phyloP scores from a whole-genome alignment of 805 yeast species.

The Soucietia sequanensis region DNA sequence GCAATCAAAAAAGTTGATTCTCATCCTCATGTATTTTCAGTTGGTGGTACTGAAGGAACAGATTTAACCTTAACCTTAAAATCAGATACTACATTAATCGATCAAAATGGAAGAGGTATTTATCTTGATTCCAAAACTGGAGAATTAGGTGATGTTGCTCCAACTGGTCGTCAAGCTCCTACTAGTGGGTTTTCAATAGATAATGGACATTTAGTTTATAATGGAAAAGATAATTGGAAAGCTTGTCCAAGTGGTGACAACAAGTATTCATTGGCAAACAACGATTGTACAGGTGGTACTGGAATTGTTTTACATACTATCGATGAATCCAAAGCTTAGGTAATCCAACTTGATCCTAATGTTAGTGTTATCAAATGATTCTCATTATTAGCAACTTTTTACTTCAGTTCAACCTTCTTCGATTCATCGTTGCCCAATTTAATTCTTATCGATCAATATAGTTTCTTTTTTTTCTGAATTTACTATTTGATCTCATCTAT shows the following conservation, averaged over 20 bases:
- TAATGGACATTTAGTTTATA: slow-evolving; percentile 34
- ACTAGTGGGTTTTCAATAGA: slow-evolving; percentile 39
- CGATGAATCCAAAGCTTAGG: too few species aligned
- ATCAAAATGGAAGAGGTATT: slow-evolving; percentile 29
- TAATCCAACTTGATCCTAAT: too few species aligned
- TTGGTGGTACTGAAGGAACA: slow-evolving; percentile 31
- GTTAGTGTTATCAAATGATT: too few species aligned
- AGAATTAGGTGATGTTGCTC: slow-evolving; percentile 31
- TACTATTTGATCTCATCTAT: too few species aligned
- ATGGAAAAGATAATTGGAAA: slow-evolving; percentile 33
- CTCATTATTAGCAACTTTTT: too few species aligned
- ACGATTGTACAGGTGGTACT: slow-evolving; percentile 28
- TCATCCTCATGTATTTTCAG: slow-evolving; percentile 33
- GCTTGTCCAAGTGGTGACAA: slow-evolving; percentile 35
- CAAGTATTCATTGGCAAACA: slow-evolving; percentile 22
- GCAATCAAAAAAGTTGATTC: slow-evolving; percentile 27
- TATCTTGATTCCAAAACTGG: slow-evolving; percentile 28
- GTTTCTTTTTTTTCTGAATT: too few species aligned
- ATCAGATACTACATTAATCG: slow-evolving; percentile 26
- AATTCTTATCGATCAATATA: too few species aligned
- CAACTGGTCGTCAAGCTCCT: slow-evolving; percentile 30
- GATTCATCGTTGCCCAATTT: too few species aligned
- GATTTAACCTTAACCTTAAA: slow-evolving; percentile 22
- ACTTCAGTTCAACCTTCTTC: too few species aligned
- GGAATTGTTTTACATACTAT: slow-evolving; percentile 23